Conservation (phyloP, 2,329 filamentous ascomycete genomes). For the Arthrinium phaeospermum region DNA sequence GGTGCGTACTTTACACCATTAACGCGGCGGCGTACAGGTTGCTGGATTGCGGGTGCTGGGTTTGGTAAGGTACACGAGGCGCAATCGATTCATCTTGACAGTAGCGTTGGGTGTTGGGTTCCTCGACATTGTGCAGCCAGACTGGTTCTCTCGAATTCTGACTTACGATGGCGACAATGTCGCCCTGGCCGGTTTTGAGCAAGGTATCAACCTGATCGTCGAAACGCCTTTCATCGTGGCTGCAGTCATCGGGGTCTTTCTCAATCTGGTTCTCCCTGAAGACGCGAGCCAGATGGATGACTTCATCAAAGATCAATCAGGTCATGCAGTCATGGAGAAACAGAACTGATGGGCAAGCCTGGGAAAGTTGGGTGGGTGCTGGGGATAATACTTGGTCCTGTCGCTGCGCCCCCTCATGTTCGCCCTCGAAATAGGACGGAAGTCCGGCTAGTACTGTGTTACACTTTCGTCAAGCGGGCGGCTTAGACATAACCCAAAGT, state of each 20-base stretch:
- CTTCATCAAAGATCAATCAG: slow-evolving; percentile 28
- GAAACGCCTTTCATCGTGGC: slow-evolving; percentile 49
- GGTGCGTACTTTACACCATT: neutral
- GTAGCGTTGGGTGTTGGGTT: slow-evolving; percentile 66
- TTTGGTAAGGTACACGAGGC: slow-evolving; percentile 65
- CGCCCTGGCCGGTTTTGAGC: slow-evolving; percentile 45
- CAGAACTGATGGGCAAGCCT: neutral
- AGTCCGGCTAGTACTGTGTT: neutral
- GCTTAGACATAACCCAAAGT: slow-evolving; percentile 12
- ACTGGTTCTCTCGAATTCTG: slow-evolving; percentile 45
- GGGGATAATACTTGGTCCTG: neutral
- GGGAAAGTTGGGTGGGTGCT: neutral
- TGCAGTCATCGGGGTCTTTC: slow-evolving; percentile 47
- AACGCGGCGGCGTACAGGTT: neutral
- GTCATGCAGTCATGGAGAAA: slow-evolving; percentile 25
- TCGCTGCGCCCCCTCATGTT: neutral
- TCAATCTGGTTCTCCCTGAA: slow-evolving; percentile 48
- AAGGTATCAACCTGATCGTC: slow-evolving; percentile 46
- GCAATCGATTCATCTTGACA: slow-evolving; percentile 71
- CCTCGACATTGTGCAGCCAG: slow-evolving; percentile 47
- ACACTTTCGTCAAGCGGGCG: slow-evolving; percentile 4
- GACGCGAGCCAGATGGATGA: slow-evolving; percentile 36
- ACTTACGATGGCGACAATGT: slow-evolving; percentile 43
- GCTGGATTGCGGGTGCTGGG: slow-evolving; percentile 71
- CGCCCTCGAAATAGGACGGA: slow-evolving; percentile 7